Base-by-base conservation (phyloP, 2,329 filamentous ascomycete species). In the Neophaeococcomyces mojaviensis region DNA sequence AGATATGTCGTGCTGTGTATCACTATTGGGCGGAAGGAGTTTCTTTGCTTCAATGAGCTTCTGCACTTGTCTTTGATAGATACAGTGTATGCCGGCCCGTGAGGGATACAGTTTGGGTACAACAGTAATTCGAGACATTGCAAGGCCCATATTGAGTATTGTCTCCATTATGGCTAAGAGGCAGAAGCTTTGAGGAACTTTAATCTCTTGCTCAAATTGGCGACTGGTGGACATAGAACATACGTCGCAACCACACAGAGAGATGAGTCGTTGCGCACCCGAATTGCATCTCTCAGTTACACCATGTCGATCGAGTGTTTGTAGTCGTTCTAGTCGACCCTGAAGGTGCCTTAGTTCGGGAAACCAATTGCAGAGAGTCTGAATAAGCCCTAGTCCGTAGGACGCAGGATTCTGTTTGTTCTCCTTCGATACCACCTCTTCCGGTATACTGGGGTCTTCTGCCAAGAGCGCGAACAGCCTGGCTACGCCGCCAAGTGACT, bases 141-240 rank as follows among this genome's bases (percentile, higher is more conserved):
- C 44, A n/a, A 56, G 33, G n/a, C 54, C 54, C 12, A 56, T 39
- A n/a, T 53, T 45, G 31, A 56, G 49, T 28, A 55, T 53, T 9
- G 49, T 55, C 32, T 56, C 54, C 12, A 51, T 49, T 28, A 55
- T 43, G 12, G 49, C 52, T 3, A 50, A 46, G 1, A 55, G 50
- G 31, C 54, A 56, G 39, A 55, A 53, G 4, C 54, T 51, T 38
- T 56, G 52, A 20, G 40, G 40, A 12, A 44, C 10, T 10, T 28
- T 10, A 8, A 12, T n/a, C 20, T 19, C 42, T 33, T 16, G 33
- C 9, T 3, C 24, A 16, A 3, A 10, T 37, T 30, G 9, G 13
- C n/a, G n/a, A 15, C 2, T 24, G 15, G 13, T 44, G 15, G 32
- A 16, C 19, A 30, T 3, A 3, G n/a, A 10, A 41, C 54, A 56